Base-by-base conservation (phyloP, 108 stramenopile species). In the Nitzschia sp. region DNA sequence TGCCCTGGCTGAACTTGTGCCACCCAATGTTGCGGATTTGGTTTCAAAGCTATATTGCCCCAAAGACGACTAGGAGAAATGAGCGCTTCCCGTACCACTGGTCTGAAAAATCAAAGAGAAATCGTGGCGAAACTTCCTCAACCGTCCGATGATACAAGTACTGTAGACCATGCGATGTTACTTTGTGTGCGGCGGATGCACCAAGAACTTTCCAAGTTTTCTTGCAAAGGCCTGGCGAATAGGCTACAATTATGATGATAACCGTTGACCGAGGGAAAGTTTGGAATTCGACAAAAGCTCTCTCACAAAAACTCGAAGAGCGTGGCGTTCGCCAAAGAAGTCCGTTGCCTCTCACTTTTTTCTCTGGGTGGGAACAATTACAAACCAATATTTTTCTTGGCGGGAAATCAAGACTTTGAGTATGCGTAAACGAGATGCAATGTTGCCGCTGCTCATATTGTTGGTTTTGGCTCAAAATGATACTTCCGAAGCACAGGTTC, bases 21-120 rank as follows among this genome's bases (percentile, higher is more conserved):
- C 66, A 13, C n/a, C 46, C 27, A 45, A 38, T 22, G 53, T 66
- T 1, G 53, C 66, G 13, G 47, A 54, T 29, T 36, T 36, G 29
- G 66, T 66, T 23, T 33, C 66, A 15, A 53, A 34, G 13, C 35
- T 66, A 28, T 66, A 66, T 27, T 22, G 53, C 11, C 34, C 33
- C 17, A 66, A 54, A 27, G 33, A 50, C 16, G 48, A 50, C 4
- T 50, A 50, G 19, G 19, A n/a, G n/a, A n/a, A n/a, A n/a, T n/a
- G n/a, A n/a, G n/a, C n/a, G n/a, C n/a, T n/a, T n/a, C n/a, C n/a
- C n/a, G n/a, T n/a, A n/a, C n/a, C n/a, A n/a, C n/a, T 50, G 48
- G 6, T 41, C 9, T 41, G 38, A 13, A 6, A 13, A 41, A 9
- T 6, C 38, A 41, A 41, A 13, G 38, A 41, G 6, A 13, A 41